These are phyloP conservation scores for Candida krabiensis DNA, from an alignment of 805 yeast genomes.

Conservation along the genomic window DNA sequence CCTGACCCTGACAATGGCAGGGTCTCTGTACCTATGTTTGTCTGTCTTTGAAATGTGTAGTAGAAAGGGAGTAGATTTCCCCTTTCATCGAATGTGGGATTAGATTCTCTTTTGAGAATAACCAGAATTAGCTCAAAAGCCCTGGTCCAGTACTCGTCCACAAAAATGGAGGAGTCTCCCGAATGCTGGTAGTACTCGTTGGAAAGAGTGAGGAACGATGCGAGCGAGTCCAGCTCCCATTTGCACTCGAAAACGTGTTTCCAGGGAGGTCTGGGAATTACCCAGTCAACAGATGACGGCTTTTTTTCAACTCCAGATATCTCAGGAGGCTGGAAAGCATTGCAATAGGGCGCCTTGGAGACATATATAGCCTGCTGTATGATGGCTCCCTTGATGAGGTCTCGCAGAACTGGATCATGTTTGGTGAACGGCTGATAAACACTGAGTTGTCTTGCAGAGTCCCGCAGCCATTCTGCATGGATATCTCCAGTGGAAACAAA, in stretches of 20 bases:
- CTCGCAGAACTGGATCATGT: constrained; percentile 48
- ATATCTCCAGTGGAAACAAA: constrained; percentile 91
- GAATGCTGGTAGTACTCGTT: constrained; percentile 67
- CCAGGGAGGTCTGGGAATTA: constrained; percentile 72
- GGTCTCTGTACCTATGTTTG: constrained; percentile 79
- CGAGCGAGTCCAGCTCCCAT: constrained; percentile 84
- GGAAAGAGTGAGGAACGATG: constrained; percentile 73
- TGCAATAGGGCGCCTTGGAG: constrained; percentile 72
- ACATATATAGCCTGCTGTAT: constrained; percentile 73
- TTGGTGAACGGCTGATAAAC: constrained; percentile 66
- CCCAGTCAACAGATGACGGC: constrained; percentile 59
- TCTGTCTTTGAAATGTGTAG: constrained; percentile 72
- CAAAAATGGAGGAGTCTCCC: constrained; percentile 46
- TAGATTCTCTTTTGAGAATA: constrained; percentile 59
- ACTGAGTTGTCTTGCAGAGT: constrained; percentile 78
- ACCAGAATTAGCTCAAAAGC: constrained; percentile 54
- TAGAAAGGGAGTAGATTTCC: constrained; percentile 50
- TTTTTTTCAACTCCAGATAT: constrained; percentile 48
- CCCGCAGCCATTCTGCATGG: constrained; percentile 91
- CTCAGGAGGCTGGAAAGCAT: constrained; percentile 87
- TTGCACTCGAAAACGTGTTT: constrained; percentile 80
- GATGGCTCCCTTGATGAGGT: constrained; percentile 73
- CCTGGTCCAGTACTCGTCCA: constrained; percentile 51
- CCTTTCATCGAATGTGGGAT: constrained; percentile 54
- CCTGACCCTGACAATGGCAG: constrained; percentile 78